These are phyloP conservation scores for Strobilomyces echinocephalus DNA, from an alignment of 768 basidiomycete genomes.

Conservation along the genomic window DNA sequence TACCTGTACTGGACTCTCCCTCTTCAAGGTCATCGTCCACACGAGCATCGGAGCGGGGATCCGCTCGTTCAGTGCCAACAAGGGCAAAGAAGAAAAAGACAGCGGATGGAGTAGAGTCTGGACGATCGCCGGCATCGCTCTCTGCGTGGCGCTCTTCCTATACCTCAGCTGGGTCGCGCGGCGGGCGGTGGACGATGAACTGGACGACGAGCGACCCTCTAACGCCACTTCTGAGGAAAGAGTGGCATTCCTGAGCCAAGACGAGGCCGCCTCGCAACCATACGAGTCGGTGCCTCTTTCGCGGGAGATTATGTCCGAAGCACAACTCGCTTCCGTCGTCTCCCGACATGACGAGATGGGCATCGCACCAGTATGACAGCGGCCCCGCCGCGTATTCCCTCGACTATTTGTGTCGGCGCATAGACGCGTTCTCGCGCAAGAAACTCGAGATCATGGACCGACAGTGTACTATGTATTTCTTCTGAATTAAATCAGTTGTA, in stretches of 20 bases:
- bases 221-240: constrained; percentile 43
- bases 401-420: not conserved
- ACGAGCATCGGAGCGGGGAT: constrained; percentile 84
- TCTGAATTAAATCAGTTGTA: constrained; percentile 19
- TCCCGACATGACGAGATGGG: constrained; percentile 16
- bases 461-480: constrained; percentile 17
- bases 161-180: constrained; percentile 82
- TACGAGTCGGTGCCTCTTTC: constrained; percentile 17
- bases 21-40: constrained; percentile 89
- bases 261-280: constrained; percentile 18
- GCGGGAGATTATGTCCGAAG: constrained; percentile 42
- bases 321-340: constrained; percentile 32
- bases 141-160: constrained; percentile 71
- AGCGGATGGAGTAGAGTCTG: constrained; percentile 51
- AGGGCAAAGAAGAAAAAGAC: constrained; percentile 38
- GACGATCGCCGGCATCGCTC: constrained; percentile 62
- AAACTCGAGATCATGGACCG: constrained; percentile 2
- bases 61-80: constrained; percentile 63
- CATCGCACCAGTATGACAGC: constrained; percentile 7
- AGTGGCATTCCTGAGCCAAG: constrained; percentile 46
- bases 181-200: constrained; percentile 54
- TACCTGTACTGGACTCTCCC: constrained; percentile 72
- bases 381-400: not conserved
- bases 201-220: constrained; percentile 39
- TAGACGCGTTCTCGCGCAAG: not conserved